Conservation (phyloP, 1,284 basidiomycete species). For the Ustilago esculenta region DNA sequence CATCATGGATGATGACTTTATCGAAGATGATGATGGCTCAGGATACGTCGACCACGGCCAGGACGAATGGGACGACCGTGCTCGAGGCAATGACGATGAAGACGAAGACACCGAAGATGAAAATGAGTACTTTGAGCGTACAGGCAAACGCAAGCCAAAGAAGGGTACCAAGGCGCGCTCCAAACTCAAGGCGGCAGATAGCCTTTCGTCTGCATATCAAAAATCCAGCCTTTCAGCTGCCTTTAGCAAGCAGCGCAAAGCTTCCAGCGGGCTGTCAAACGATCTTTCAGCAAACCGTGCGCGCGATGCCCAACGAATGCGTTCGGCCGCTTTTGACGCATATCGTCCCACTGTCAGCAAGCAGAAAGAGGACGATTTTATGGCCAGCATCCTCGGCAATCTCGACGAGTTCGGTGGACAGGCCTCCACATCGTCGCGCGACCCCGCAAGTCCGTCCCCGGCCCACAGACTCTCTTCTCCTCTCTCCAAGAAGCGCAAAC, state of each 20-base stretch:
- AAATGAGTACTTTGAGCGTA: conserved; percentile 63
- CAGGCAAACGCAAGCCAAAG: conserved; percentile 63
- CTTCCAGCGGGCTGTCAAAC: conserved; percentile 9
- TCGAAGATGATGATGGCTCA: conserved; percentile 84
- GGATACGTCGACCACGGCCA: conserved; percentile 96
- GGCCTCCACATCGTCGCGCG: conserved; percentile 33
- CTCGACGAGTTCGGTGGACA: conserved; percentile 48
- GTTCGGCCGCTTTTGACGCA: conserved; percentile 36
- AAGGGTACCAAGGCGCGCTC: conserved; percentile 48
- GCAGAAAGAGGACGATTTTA: conserved; percentile 66
- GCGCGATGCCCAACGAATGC: conserved; percentile 30
- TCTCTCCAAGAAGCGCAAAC: conserved; percentile 39
- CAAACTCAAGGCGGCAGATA: conserved; percentile 21
- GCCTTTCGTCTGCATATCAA: conserved; percentile 22
- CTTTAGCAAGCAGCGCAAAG: conserved; percentile 41
- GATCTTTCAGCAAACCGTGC: conserved; percentile 25
- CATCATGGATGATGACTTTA: conserved; percentile 91
- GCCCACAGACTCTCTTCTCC: conserved; percentile 25
- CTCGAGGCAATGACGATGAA: conserved; percentile 67
- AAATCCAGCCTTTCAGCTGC: conserved; percentile 42
- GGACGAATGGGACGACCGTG: conserved; percentile 79
- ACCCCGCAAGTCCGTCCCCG: conserved; percentile 44
- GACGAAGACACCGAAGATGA: conserved; percentile 66
- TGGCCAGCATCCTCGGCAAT: conserved; percentile 61
- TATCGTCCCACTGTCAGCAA: conserved; percentile 52